Conservation (phyloP, 1,284 basidiomycete genomes). For the Mycosarcoma mackinlayi region DNA sequence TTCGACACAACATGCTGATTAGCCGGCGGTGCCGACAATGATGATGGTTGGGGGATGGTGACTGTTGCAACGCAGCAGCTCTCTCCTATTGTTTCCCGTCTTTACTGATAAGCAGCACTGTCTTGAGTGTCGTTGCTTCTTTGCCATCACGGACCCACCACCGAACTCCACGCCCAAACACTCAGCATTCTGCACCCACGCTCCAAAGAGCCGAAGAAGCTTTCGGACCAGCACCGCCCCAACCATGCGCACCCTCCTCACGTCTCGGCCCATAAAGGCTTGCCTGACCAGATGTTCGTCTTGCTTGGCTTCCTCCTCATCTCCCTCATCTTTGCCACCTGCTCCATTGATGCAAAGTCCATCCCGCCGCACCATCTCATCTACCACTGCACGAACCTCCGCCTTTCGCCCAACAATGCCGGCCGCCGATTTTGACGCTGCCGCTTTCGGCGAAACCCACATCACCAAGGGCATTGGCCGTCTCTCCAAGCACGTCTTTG, state of each 20-base stretch:
- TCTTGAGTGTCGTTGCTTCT: background rate
- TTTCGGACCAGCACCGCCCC: background rate
- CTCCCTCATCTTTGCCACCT: background rate
- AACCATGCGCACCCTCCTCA: constrained; percentile 21
- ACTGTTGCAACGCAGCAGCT: too few relatives aligned
- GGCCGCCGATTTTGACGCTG: constrained; percentile 36
- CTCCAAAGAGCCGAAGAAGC: too few relatives aligned
- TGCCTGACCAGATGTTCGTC: constrained; percentile 8
- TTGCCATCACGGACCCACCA: background rate
- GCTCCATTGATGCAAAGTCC: background rate
- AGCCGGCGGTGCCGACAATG: background rate
- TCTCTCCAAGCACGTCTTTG: constrained; percentile 59
- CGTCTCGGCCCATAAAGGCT: constrained; percentile 36
- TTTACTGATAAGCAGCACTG: background rate
- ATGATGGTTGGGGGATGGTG: background rate
- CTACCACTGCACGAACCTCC: background rate
- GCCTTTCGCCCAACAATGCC: constrained; percentile 38
- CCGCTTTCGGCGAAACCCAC: constrained; percentile 59
- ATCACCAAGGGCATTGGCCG: constrained; percentile 64
- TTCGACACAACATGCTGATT: too few relatives aligned
- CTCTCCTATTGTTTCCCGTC: background rate
- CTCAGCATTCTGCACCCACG: too few relatives aligned
- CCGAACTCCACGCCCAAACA: too few relatives aligned
- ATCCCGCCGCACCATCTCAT: constrained; percentile 10
- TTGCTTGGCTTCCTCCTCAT: background rate